A percentile compares a stretch with the other conserved stretches of the same genome.
Evolutionary conservation across 176 grass and related monocot genomes (phyloP).

Genomic region (Aegilops bicornis): DNA sequence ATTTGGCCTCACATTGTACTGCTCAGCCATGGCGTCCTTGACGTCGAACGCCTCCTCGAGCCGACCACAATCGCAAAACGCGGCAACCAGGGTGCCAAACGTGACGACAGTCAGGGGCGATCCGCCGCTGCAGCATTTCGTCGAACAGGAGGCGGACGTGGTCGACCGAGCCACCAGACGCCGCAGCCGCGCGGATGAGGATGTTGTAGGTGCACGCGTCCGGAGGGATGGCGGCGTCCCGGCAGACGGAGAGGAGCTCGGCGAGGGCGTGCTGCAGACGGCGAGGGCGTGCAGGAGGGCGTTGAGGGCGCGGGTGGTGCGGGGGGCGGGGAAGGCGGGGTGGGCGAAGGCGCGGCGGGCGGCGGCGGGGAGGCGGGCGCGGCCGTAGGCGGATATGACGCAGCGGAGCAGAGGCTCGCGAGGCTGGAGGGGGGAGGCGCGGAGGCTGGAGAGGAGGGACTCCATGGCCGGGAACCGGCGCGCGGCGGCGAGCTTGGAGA

Average conservation of each 20-base stretch:
- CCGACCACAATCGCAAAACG: constrained; percentile 31
- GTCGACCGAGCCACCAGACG: constrained; percentile 26
- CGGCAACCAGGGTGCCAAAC: constrained; percentile 51
- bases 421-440: background rate
- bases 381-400: constrained; percentile 48
- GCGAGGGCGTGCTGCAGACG: background rate
- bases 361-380: constrained; percentile 23
- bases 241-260: background rate
- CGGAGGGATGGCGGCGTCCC: background rate
- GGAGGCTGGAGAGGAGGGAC: constrained; percentile 36
- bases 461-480: constrained; percentile 61
- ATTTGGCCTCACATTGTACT: constrained; percentile 36
- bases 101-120: constrained; percentile 44
- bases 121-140: constrained; percentile 50
- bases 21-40: constrained; percentile 45
- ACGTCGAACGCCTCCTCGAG: constrained; percentile 48
- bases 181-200: background rate
- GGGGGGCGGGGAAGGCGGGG: constrained; percentile 38
- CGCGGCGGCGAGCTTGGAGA: constrained; percentile 59
- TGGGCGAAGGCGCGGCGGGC: constrained; percentile 41
- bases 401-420: constrained; percentile 24
- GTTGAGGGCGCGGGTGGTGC: background rate
- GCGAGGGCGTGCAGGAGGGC: background rate
- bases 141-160: constrained; percentile 51
- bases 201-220: constrained; percentile 19